A percentile compares a stretch with the other conserved stretches of the same genome.
phyloP scores from a whole-genome alignment of 257 asterid genomes.

The Solanum medicagineum region DNA sequence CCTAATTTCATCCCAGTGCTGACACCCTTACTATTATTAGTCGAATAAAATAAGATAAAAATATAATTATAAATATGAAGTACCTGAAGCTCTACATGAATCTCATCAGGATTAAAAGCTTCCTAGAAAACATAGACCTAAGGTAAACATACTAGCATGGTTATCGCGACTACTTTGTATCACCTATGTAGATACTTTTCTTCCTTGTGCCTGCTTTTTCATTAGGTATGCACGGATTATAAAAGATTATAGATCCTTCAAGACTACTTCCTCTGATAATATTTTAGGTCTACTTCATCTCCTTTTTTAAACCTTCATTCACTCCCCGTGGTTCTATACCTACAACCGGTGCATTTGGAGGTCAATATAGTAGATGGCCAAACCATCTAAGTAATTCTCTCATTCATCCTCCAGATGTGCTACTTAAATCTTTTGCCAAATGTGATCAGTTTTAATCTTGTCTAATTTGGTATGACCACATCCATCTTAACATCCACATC shows the following conservation, averaged over 20 bases:
- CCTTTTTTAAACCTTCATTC: neutral
- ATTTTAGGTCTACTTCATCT: neutral
- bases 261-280: neutral
- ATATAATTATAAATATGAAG: neutral
- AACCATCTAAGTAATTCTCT: neutral
- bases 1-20: too few relatives aligned
- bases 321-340: neutral
- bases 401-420: neutral
- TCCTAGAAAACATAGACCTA: neutral
- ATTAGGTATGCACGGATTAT: neutral
- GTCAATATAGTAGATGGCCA: neutral
- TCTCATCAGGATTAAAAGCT: neutral
- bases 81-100: neutral
- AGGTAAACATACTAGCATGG: too few relatives aligned
- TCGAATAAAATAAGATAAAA: neutral
- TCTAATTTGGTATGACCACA: too few relatives aligned
- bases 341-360: neutral
- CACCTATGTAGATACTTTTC: too few relatives aligned
- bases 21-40: too few relatives aligned
- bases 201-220: neutral
- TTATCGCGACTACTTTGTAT: neutral
- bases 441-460: too few relatives aligned
- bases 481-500: neutral
- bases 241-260: neutral
- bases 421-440: neutral